Conservation (phyloP, 345 rosid species). For the Gossypium anomalum region DNA sequence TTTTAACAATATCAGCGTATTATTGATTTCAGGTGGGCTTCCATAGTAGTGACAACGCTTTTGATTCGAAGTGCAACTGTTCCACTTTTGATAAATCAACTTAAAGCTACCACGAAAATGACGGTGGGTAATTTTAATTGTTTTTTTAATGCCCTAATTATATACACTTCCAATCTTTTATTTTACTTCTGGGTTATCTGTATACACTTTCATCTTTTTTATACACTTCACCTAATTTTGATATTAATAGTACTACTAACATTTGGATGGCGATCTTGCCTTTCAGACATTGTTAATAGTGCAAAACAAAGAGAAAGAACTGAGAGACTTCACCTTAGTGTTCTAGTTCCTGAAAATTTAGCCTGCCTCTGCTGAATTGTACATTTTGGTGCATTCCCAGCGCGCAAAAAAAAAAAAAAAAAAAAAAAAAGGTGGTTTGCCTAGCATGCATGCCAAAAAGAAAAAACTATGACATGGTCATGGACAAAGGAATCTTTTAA, state of each 20-base stretch:
- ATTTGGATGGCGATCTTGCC: background rate
- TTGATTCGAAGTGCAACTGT: conserved; percentile 58
- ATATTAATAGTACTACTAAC: too few species aligned
- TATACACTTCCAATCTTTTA: background rate
- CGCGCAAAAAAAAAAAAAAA: too few species aligned
- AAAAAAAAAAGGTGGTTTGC: background rate
- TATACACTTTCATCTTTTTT: too few species aligned
- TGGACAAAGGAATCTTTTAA: background rate
- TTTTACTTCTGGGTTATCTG: too few species aligned
- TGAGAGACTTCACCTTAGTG: background rate
- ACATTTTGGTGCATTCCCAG: background rate
- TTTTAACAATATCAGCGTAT: background rate
- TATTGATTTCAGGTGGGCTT: conserved; percentile 68
- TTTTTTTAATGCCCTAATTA: background rate
- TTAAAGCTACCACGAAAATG: conserved; percentile 69
- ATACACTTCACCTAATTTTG: too few species aligned
- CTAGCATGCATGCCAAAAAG: background rate
- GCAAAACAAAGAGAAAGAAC: background rate
- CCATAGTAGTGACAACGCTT: conserved; percentile 64
- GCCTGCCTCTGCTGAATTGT: background rate
- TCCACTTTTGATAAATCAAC: conserved; percentile 71
- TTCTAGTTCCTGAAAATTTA: background rate
- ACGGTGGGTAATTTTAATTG: conserved; percentile 40
- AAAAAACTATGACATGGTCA: background rate
- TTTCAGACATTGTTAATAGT: background rate